These are phyloP conservation scores for Salix arbutifolia DNA, from an alignment of 345 rosid genomes.

Conservation along the genomic window DNA sequence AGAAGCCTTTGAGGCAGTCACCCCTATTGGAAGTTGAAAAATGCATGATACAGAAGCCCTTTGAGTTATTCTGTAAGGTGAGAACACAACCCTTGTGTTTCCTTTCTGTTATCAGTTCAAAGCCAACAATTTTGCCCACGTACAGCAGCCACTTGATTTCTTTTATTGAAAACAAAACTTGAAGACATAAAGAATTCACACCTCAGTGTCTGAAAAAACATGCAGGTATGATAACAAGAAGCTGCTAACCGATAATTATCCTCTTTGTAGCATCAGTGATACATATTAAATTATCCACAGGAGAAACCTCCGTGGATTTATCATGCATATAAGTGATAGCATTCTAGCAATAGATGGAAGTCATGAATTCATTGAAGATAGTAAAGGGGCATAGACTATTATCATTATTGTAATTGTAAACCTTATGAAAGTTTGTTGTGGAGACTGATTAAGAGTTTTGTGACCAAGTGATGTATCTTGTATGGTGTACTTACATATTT, in stretches of 20 bases:
- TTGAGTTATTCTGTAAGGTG: background rate
- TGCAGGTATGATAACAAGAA: conserved; percentile 1
- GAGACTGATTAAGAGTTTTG: background rate
- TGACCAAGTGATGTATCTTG: background rate
- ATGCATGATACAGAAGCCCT: background rate
- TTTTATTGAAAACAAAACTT: background rate
- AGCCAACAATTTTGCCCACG: background rate
- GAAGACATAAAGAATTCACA: background rate
- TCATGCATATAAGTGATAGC: background rate
- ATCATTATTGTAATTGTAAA: background rate
- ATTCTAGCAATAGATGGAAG: background rate
- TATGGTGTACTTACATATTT: background rate
- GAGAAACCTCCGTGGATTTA: background rate
- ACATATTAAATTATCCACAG: background rate
- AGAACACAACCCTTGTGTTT: background rate
- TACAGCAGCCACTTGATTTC: background rate
- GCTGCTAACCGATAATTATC: background rate
- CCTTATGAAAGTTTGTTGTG: background rate
- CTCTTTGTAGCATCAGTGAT: background rate
- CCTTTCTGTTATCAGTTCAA: background rate
- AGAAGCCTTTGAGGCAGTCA: conserved; percentile 83
- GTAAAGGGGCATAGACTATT: background rate
- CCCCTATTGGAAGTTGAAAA: conserved; percentile 30
- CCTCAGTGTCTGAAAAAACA: background rate
- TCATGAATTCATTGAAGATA: background rate